Percentiles rank a stretch among this genome's conserved stretches.
Conservation (phyloP, 495 filamentous ascomycete species). For the Mycothermus thermophilus region DNA sequence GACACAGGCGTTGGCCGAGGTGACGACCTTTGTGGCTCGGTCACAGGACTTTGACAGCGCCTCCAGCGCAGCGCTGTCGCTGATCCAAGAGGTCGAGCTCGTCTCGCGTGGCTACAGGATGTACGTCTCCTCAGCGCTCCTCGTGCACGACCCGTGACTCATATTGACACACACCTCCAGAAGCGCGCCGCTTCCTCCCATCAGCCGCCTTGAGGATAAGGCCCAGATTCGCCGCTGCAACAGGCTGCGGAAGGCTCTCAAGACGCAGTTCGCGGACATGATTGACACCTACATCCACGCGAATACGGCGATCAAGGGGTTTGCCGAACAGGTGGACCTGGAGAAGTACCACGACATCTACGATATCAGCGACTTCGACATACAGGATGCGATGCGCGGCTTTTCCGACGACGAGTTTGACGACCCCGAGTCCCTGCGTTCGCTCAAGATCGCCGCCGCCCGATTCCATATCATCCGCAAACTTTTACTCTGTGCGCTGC, state of each 20-base stretch:
- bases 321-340: slow-evolving; percentile 63
- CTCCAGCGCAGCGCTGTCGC: slow-evolving; percentile 61
- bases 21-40: slow-evolving; percentile 55
- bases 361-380: slow-evolving; percentile 68
- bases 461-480: slow-evolving; percentile 69
- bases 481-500: slow-evolving; percentile 68
- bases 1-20: slow-evolving; percentile 59
- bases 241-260: slow-evolving; percentile 61
- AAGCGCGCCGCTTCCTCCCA: slow-evolving; percentile 73
- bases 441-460: slow-evolving; percentile 63
- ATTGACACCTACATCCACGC: slow-evolving; percentile 57
- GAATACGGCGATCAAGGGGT: slow-evolving; percentile 48
- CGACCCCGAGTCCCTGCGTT: slow-evolving; percentile 63
- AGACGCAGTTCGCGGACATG: slow-evolving; percentile 50
- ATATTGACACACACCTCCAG: slow-evolving; percentile 37
- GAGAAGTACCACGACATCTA: slow-evolving; percentile 89
- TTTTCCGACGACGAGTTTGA: slow-evolving; percentile 50
- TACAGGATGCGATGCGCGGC: slow-evolving; percentile 49
- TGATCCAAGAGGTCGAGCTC: slow-evolving; percentile 93
- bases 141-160: too few relatives aligned
- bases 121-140: too few relatives aligned
- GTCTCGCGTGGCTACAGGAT: slow-evolving; percentile 89
- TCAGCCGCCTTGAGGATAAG: slow-evolving; percentile 66
- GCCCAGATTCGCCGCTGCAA: slow-evolving; percentile 65
- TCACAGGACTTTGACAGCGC: slow-evolving; percentile 76